These are phyloP conservation scores for Dictyostelium firmibasis DNA, from an alignment of 78 protist species.

Conservation along the genomic window DNA sequence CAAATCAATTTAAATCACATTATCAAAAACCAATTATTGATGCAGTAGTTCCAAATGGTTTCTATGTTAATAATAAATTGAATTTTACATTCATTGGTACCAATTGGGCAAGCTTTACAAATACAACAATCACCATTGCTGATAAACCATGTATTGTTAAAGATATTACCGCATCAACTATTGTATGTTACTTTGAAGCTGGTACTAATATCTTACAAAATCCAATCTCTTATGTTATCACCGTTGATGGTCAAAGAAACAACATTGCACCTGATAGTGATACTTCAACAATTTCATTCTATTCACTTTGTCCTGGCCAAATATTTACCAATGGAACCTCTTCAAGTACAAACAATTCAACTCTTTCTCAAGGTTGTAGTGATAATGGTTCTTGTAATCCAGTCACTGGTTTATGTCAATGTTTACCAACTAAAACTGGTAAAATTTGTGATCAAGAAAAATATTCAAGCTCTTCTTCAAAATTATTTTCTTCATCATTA, in stretches of 20 bases:
- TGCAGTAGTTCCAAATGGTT: not conserved
- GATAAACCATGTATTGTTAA: not conserved
- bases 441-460: not conserved
- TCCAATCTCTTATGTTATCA: not conserved
- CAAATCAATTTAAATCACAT: not conserved
- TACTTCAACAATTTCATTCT: not conserved
- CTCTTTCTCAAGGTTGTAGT: not conserved
- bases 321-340: not conserved
- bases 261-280: not conserved
- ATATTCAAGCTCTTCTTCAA: not conserved
- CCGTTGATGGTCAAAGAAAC: not conserved
- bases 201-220: not conserved
- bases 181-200: not conserved
- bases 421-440: not conserved
- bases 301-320: not conserved
- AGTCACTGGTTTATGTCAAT: not conserved
- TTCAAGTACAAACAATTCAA: not conserved
- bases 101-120: not conserved
- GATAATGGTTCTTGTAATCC: not conserved
- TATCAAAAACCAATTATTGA: not conserved
- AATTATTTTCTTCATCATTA: not conserved
- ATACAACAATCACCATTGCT: not conserved
- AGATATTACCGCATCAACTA: not conserved
- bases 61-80: not conserved
- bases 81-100: not conserved